phyloP scores from a whole-genome alignment of 1,284 basidiomycete species.

The Athelia sp. region DNA sequence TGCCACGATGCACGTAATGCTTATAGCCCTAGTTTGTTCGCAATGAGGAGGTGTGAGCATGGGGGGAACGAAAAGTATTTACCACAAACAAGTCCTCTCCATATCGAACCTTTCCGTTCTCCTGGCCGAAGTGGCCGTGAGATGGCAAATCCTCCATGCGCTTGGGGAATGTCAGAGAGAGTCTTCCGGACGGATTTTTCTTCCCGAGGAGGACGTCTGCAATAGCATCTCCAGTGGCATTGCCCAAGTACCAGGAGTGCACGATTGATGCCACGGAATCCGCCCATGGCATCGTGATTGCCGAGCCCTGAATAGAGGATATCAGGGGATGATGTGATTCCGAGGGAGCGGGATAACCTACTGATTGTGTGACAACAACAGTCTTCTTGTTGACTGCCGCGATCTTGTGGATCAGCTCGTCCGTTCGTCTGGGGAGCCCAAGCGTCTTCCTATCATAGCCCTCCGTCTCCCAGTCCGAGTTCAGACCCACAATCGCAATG shows the following conservation, averaged over 20 bases:
- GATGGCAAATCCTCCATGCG: slow-evolving; percentile 68
- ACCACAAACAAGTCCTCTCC: slow-evolving; percentile 68
- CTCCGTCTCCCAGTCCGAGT: slow-evolving; percentile 76
- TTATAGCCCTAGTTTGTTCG: slow-evolving; percentile 63
- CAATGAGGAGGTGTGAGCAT: too few relatives aligned
- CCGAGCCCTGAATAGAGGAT: slow-evolving; percentile 40
- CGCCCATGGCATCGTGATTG: slow-evolving; percentile 74
- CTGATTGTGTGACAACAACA: slow-evolving; percentile 72
- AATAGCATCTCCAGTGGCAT: slow-evolving; percentile 78
- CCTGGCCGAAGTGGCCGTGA: slow-evolving; percentile 66
- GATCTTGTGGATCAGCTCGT: slow-evolving; percentile 67
- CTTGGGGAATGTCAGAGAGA: slow-evolving; percentile 76
- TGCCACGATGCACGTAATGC: slow-evolving; percentile 61
- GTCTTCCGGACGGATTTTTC: slow-evolving; percentile 73
- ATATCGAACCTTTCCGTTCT: slow-evolving; percentile 56
- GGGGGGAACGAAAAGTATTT: slow-evolving; percentile 21
- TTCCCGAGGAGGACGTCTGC: slow-evolving; percentile 77
- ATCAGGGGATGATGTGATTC: background rate
- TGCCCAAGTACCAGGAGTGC: slow-evolving; percentile 82
- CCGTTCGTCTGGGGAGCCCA: slow-evolving; percentile 61
- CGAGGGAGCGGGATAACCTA: background rate
- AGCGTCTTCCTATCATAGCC: slow-evolving; percentile 65
- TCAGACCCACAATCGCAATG: slow-evolving; percentile 68
- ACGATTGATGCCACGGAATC: slow-evolving; percentile 61
- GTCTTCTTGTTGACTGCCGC: slow-evolving; percentile 64